phyloP scores from a whole-genome alignment of 306 rosid genomes.

The Prunus fruticosa region DNA sequence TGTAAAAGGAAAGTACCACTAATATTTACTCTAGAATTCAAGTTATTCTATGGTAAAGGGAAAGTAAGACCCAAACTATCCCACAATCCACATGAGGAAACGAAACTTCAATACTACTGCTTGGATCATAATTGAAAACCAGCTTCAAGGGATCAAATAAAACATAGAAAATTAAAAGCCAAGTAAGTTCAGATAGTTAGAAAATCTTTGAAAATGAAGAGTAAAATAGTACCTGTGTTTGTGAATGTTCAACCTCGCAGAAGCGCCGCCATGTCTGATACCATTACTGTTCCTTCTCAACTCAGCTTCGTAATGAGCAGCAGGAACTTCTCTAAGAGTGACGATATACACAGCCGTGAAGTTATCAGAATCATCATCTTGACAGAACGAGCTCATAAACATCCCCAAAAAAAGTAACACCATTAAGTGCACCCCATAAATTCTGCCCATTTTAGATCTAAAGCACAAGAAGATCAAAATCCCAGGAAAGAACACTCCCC shows the following conservation, averaged over 20 bases:
- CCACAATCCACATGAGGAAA: background rate
- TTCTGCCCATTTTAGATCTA: constrained; percentile 50
- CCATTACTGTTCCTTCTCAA: constrained; percentile 39
- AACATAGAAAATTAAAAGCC: background rate
- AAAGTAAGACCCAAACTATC: background rate
- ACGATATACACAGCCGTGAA: constrained; percentile 72
- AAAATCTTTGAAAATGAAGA: background rate
- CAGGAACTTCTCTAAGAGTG: constrained; percentile 63
- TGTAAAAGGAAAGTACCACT: background rate
- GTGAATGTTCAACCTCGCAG: constrained; percentile 56
- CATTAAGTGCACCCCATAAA: constrained; percentile 33
- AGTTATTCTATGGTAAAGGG: background rate
- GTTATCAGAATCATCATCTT: constrained; percentile 41
- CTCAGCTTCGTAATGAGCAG: constrained; percentile 54
- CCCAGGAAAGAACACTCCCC: constrained; percentile 23
- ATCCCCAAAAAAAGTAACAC: constrained; percentile 44
- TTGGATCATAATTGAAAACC: background rate
- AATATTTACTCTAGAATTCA: constrained; percentile 3
- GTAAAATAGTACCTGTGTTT: constrained; percentile 54
- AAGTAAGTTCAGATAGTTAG: background rate
- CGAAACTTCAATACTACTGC: background rate
- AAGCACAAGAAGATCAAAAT: constrained; percentile 3
- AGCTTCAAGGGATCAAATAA: background rate
- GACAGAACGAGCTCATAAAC: constrained; percentile 43
- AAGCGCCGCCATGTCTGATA: constrained; percentile 34